Evolutionary conservation across 257 asterid genomes (phyloP).

Genomic region (Echium plantagineum): DNA sequence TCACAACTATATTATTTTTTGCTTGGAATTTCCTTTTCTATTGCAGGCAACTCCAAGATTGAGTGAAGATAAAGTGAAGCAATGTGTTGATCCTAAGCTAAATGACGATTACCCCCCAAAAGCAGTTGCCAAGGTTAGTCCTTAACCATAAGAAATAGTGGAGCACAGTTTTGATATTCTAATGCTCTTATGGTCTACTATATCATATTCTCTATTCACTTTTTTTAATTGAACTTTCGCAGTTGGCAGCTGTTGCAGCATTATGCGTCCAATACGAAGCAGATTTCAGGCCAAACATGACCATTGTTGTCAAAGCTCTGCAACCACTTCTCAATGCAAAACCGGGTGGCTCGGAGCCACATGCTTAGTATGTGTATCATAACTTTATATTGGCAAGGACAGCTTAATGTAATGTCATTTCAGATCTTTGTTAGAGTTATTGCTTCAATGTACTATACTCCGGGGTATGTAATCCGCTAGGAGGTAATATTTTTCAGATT

Average conservation of each 20-base stretch:
- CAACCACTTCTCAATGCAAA: slow-evolving; percentile 85
- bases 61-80: slow-evolving; percentile 93
- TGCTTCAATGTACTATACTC: background rate
- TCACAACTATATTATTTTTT: background rate
- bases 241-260: slow-evolving; percentile 99
- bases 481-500: background rate
- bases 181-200: background rate
- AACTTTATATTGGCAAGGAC: background rate
- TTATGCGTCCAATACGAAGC: slow-evolving; percentile 93
- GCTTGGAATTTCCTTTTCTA: background rate
- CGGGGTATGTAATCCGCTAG: background rate
- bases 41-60: slow-evolving; percentile 81
- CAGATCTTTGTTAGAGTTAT: background rate
- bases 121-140: slow-evolving; percentile 69
- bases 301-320: slow-evolving; percentile 88
- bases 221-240: background rate
- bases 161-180: background rate
- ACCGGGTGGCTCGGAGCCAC: slow-evolving; percentile 40
- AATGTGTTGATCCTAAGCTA: slow-evolving; percentile 77
- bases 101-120: slow-evolving; percentile 68
- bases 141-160: background rate
- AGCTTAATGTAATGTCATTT: slow-evolving; percentile 4
- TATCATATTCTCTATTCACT: background rate
- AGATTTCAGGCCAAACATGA: slow-evolving; percentile 92
- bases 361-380: slow-evolving; percentile 16